These are phyloP conservation scores for Melocanna baccifera DNA, from an alignment of 176 grass and related monocot species.

Conservation along the genomic window DNA sequence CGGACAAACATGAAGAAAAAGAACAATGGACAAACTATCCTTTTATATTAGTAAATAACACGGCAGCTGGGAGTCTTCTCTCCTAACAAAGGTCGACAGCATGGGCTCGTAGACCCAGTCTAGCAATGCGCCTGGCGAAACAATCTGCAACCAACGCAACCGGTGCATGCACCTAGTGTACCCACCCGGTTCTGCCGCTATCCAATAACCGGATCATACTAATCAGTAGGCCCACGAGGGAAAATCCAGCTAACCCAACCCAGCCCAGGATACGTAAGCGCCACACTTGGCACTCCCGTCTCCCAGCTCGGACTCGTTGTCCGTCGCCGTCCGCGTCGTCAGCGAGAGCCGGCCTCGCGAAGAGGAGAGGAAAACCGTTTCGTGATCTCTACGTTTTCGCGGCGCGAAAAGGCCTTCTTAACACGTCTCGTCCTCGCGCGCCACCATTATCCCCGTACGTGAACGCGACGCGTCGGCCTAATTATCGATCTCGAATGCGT, in stretches of 20 bases:
- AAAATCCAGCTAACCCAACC: not conserved
- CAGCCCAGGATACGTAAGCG: not conserved
- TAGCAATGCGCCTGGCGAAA: not conserved
- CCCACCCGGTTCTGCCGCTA: not conserved
- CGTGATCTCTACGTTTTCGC: conserved; percentile 8
- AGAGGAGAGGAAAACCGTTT: not conserved
- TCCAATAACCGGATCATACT: not conserved
- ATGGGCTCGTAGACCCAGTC: not conserved
- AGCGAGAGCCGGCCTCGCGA: not conserved
- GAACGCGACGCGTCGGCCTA: not conserved
- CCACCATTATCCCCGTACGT: no score
- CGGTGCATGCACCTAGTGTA: not conserved
- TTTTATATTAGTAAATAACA: no score
- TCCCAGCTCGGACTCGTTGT: not conserved
- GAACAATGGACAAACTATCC: fast-evolving
- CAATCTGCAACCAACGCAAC: not conserved
- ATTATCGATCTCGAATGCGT: no score
- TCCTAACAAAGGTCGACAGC: not conserved
- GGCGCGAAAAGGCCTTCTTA: not conserved
- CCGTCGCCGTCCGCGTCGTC: not conserved
- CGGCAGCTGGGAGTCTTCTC: not conserved
- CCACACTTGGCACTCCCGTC: no score
- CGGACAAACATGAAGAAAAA: no score
- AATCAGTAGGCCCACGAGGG: not conserved
- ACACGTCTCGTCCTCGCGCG: no score